Percentiles rank a stretch among this genome's conserved stretches.
Conservation (phyloP, 2,329 filamentous ascomycete species). For the Plectosphaerella cucumerina region DNA sequence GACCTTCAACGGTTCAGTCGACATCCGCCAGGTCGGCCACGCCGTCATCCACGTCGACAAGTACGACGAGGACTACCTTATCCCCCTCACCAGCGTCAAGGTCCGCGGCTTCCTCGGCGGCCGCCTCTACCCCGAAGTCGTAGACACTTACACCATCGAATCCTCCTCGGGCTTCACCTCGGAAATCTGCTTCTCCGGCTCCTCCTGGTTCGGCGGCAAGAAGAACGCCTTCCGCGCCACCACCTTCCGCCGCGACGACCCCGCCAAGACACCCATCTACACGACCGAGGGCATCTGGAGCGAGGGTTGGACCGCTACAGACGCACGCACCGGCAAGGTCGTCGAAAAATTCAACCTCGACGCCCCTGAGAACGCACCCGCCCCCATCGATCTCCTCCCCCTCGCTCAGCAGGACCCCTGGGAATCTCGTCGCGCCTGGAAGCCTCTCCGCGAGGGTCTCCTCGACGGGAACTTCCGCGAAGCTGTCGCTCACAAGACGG, state of each 20-base stretch:
- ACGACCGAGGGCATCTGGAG: conserved; percentile 12
- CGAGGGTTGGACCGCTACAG: conserved; percentile 20
- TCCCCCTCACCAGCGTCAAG: conserved; percentile 43
- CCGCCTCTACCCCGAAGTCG: conserved; percentile 43
- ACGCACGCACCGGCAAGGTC: conserved; percentile 24
- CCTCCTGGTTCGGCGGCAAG: conserved; percentile 38
- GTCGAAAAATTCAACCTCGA: conserved; percentile 32
- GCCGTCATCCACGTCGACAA: conserved; percentile 44
- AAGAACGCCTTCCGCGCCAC: conserved; percentile 42
- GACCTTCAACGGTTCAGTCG: conserved; percentile 43
- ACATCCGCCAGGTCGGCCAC: conserved; percentile 47
- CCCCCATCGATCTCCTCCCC: conserved; percentile 34
- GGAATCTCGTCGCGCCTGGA: conserved; percentile 79
- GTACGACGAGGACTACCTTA: conserved; percentile 43
- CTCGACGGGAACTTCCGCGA: conserved; percentile 69
- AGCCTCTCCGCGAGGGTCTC: conserved; percentile 69
- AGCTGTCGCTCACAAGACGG: conserved; percentile 67
- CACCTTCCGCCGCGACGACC: conserved; percentile 32
- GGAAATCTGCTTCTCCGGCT: conserved; percentile 42
- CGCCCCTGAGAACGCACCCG: conserved; percentile 23
- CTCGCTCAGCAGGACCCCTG: conserved; percentile 71
- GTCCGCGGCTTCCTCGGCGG: conserved; percentile 43
- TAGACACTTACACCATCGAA: conserved; percentile 39
- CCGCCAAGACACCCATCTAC: conserved; percentile 22
- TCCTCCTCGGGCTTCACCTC: conserved; percentile 40